phyloP scores from a whole-genome alignment of 2,329 filamentous ascomycete species.

The Fusarium sp. region DNA sequence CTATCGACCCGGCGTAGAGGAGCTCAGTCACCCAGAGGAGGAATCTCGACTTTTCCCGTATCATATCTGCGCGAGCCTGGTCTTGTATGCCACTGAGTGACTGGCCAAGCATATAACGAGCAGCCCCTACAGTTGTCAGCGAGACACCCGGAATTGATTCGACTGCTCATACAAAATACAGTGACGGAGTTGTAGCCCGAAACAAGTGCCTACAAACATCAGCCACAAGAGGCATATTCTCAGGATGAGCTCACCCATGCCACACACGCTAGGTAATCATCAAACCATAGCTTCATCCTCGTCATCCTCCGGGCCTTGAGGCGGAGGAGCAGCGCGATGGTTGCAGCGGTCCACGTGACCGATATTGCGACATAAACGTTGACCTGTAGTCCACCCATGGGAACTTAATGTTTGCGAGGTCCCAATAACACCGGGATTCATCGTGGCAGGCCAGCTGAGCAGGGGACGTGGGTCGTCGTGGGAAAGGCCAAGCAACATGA shows the following conservation, averaged over 20 bases:
- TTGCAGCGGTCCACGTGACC: slow-evolving; percentile 35
- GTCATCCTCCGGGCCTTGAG: slow-evolving; percentile 37
- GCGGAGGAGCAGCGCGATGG: slow-evolving; percentile 27
- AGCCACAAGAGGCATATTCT: background rate
- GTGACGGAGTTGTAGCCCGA: slow-evolving; percentile 21
- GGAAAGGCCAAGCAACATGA: background rate
- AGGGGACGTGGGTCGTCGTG: background rate
- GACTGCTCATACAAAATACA: slow-evolving; percentile 15
- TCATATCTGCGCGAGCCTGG: background rate
- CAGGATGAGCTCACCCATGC: slow-evolving; percentile 25
- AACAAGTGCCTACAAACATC: slow-evolving; percentile 3
- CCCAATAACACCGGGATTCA: background rate
- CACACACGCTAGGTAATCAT: slow-evolving; percentile 34
- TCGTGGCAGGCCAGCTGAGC: background rate
- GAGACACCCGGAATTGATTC: background rate
- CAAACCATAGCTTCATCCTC: slow-evolving; percentile 39
- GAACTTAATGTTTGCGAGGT: background rate
- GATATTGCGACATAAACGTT: slow-evolving; percentile 34
- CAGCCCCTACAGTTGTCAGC: slow-evolving; percentile 27
- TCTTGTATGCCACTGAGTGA: slow-evolving; percentile 2
- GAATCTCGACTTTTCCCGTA: slow-evolving; percentile 23
- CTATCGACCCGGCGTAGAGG: slow-evolving; percentile 44
- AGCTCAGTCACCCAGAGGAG: slow-evolving; percentile 31
- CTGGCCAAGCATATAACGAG: slow-evolving; percentile 27
- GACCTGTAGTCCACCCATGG: slow-evolving; percentile 38